Conservation (phyloP, 768 basidiomycete species). For the Russula sp. region DNA sequence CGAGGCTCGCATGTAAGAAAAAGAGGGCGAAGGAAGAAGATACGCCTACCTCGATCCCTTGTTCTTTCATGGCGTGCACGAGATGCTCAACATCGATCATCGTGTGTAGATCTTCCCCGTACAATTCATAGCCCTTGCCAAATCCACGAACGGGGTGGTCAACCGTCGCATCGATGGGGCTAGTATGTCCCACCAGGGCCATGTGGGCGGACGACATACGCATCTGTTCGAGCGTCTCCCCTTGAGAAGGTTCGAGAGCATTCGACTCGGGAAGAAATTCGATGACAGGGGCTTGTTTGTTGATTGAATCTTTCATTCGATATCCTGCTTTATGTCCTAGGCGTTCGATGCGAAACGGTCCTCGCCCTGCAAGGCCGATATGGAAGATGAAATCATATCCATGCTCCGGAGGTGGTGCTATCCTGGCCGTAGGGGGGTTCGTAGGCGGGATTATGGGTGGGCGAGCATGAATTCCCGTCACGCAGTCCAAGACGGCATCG, state of each 20-base stretch:
- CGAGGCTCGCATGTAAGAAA: background rate
- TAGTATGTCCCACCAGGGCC: constrained; percentile 7
- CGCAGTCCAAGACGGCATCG: constrained; percentile 46
- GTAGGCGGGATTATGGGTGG: constrained; percentile 42
- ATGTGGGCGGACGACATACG: constrained; percentile 24
- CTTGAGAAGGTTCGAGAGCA: constrained; percentile 27
- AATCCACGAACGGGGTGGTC: constrained; percentile 27
- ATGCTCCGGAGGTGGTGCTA: constrained; percentile 38
- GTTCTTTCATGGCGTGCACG: constrained; percentile 46
- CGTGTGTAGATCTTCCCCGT: constrained; percentile 47
- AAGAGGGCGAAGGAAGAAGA: background rate
- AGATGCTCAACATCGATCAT: constrained; percentile 49
- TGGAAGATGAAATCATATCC: constrained; percentile 72
- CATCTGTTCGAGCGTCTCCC: constrained; percentile 37
- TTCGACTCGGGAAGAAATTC: constrained; percentile 29
- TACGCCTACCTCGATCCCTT: constrained; percentile 42
- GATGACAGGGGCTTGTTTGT: constrained; percentile 45
- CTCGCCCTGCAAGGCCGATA: constrained; percentile 64
- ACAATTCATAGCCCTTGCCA: constrained; percentile 41
- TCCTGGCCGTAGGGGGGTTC: constrained; percentile 31
- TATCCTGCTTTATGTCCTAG: constrained; percentile 63
- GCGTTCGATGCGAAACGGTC: constrained; percentile 60
- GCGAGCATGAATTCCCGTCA: constrained; percentile 53
- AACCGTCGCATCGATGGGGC: constrained; percentile 11
- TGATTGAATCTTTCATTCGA: constrained; percentile 60